These are phyloP conservation scores for Rhodotorula sp. DNA, from an alignment of 1,284 basidiomycete genomes.

Conservation along the genomic window DNA sequence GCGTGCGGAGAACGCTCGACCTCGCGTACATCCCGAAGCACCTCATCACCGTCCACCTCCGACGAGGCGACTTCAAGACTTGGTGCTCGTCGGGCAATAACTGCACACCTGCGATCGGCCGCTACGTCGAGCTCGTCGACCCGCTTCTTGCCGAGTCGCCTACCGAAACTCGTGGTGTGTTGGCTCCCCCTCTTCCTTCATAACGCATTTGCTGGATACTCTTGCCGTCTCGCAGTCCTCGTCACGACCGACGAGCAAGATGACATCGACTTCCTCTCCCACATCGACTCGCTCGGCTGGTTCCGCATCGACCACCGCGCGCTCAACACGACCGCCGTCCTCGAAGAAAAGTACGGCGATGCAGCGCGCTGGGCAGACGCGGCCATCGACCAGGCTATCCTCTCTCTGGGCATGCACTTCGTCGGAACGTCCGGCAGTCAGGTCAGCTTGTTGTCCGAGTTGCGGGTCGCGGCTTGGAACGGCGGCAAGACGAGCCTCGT, in stretches of 20 bases:
- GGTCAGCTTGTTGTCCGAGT: conserved; percentile 63
- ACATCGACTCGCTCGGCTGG: conserved; percentile 63
- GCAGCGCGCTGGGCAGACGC: conserved; percentile 28
- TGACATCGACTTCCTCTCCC: conserved; percentile 64
- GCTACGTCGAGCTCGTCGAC: conserved; percentile 60
- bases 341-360: conserved; percentile 43
- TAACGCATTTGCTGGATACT: too few species aligned
- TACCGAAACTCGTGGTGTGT: conserved; percentile 54
- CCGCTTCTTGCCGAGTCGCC: conserved; percentile 62
- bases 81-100: conserved; percentile 49
- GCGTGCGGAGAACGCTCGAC: conserved; percentile 9
- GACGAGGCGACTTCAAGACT: conserved; percentile 61
- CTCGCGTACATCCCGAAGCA: conserved; percentile 42
- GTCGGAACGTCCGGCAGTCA: conserved; percentile 68
- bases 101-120: conserved; percentile 63
- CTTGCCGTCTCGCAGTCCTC: conserved; percentile 52
- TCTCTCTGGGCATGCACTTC: conserved; percentile 64
- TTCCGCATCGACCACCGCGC: conserved; percentile 59
- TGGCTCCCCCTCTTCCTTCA: neutral
- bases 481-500: conserved; percentile 58
- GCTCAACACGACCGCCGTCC: conserved; percentile 50
- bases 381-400: conserved; percentile 65
- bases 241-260: conserved; percentile 67
- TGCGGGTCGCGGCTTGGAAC: conserved; percentile 65
- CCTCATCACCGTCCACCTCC: conserved; percentile 65